Evolutionary conservation across 1,284 basidiomycete species (phyloP), one percentile per base, ranked within the genome.

Genomic region (Wallemia hederae): DNA sequence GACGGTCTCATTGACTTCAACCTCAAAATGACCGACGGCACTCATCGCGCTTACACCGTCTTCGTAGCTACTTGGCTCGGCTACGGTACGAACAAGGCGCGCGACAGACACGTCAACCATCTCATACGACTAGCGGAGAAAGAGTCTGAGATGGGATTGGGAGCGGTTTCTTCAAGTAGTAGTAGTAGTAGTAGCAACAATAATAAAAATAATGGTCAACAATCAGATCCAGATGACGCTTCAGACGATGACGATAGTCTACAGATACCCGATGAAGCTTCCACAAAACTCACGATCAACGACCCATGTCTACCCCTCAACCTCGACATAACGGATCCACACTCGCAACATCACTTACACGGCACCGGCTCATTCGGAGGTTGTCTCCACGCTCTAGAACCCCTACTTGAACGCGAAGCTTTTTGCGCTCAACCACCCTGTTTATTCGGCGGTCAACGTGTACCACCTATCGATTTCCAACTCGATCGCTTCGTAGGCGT

Each of bases 21-120:
- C 24, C 70, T 98, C 59, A 78, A 85, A 62, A 75, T 94, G 59
- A 71, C 98, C 49, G 80, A 83, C 29, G 91, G 92, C 2, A 78
- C 83, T 67, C 82, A 87, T 64, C 84, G 97, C 59, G 77, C 78
- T 63, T 91, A 96, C 73, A 80, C 83, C 62, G 88, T 99, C 19
- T 99, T 98, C 65, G 91, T 96, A 59, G 94, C 92, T 59, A 97
- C 91, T 0, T 98, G 94, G 89, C 75, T 99, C 27, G 94, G 92
- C 3, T 99, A 92, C 69, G 94, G 94, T 24, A 97, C 94, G 33
- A 98, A 98, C 67, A 82, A 89, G 70, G 92, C 89, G 14, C 74
- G 92, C 64, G 85, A 94, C 67, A 81, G 91, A 61, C 98, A 98
- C 70, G 78, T 89, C 56, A 79, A 82, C 7, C 71, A 78, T 62